A percentile compares a stretch with the other conserved stretches of the same genome.
Conservation (phyloP, 768 basidiomycete species). For the Lentinus tigrinus region DNA sequence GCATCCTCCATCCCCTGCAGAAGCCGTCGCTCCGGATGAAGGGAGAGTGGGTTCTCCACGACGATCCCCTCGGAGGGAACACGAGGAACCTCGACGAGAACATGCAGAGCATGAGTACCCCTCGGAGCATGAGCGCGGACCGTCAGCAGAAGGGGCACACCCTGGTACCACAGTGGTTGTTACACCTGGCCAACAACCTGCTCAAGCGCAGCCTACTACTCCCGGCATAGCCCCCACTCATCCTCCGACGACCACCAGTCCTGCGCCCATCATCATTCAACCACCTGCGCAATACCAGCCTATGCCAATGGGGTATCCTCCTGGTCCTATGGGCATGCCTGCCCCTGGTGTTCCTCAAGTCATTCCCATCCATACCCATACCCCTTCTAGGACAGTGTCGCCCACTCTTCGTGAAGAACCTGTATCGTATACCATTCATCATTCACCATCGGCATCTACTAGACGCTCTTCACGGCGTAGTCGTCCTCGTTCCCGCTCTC, state of each 20-base stretch:
- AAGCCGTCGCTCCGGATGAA: not conserved
- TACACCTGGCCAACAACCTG: not conserved
- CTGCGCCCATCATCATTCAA: conserved; percentile 9
- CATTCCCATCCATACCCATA: not conserved
- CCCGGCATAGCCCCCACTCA: not conserved
- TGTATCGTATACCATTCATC: not conserved
- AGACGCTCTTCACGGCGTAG: not conserved
- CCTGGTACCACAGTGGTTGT: not conserved
- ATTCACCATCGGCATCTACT: not conserved
- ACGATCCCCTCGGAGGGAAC: not conserved
- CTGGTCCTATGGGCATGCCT: not conserved
- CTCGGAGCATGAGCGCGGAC: not conserved
- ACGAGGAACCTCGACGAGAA: too few species aligned
- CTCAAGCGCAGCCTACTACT: not conserved
- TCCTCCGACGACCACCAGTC: not conserved
- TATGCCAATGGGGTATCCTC: not conserved
- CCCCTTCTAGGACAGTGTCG: not conserved
- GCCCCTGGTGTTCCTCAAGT: not conserved
- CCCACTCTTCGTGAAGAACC: not conserved
- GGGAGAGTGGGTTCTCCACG: not conserved
- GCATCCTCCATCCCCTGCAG: not conserved
- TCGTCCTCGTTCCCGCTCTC: not conserved
- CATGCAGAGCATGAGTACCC: too few species aligned
- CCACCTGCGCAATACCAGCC: not conserved
- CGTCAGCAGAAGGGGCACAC: not conserved